These are phyloP conservation scores for Hepatocystis sp. DNA, from an alignment of 169 alveolate species.

Conservation along the genomic window DNA sequence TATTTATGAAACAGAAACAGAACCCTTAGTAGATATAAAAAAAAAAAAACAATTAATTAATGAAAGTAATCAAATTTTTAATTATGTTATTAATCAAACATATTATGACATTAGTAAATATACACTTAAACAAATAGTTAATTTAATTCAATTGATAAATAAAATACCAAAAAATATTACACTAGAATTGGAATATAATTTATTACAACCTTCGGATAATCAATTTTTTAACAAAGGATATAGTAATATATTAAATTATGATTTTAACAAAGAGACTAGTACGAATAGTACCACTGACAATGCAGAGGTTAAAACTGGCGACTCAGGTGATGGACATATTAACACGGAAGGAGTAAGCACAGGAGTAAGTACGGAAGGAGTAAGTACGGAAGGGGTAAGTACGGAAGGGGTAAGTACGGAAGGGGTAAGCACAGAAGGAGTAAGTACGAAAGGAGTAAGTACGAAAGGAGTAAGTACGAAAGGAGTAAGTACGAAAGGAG, in stretches of 20 bases:
- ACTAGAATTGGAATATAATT: constrained; percentile 29
- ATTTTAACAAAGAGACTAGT: too few species aligned
- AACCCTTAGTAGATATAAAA: constrained; percentile 27
- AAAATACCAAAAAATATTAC: constrained; percentile 26
- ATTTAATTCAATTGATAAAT: constrained; percentile 16
- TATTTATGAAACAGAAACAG: constrained; percentile 5
- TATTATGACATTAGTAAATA: constrained; percentile 25
- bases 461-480: too few species aligned
- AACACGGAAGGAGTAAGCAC: too few species aligned
- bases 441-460: too few species aligned
- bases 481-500: too few species aligned
- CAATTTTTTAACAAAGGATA: background rate
- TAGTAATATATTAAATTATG: background rate
- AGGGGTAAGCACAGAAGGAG: too few species aligned
- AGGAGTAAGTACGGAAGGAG: too few species aligned
- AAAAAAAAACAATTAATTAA: constrained; percentile 38
- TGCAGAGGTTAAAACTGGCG: too few species aligned
- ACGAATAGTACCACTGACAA: too few species aligned
- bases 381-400: too few species aligned
- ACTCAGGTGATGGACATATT: too few species aligned
- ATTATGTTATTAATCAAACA: constrained; percentile 58
- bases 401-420: too few species aligned
- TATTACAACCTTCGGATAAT: background rate
- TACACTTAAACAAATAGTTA: constrained; percentile 51
- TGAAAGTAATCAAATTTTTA: constrained; percentile 48